Evolutionary conservation across 192 early-diverging fungal species (phyloP).

Genomic region (Podila verticillata): DNA sequence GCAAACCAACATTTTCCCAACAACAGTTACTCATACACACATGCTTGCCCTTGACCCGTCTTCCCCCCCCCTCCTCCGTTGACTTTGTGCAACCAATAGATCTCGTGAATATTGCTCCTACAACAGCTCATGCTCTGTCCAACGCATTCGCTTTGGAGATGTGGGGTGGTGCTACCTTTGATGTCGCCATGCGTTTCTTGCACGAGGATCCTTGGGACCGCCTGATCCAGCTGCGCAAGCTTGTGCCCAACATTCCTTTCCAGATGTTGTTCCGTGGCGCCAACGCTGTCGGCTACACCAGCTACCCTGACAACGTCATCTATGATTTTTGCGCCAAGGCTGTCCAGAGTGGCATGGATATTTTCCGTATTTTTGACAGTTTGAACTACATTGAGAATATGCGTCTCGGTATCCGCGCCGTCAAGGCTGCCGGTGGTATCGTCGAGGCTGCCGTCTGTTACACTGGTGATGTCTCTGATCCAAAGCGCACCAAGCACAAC

Average conservation of each 20-base stretch:
- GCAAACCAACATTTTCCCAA: background rate
- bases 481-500: constrained; percentile 83
- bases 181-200: constrained; percentile 96
- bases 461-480: constrained; percentile 93
- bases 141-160: constrained; percentile 95
- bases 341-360: constrained; percentile 87
- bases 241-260: constrained; percentile 97
- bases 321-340: constrained; percentile 97
- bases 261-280: constrained; percentile 99
- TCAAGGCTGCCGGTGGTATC: constrained; percentile 93
- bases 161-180: constrained; percentile 99
- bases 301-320: constrained; percentile 97
- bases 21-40: background rate
- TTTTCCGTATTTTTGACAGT: constrained; percentile 98
- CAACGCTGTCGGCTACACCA: constrained; percentile 97
- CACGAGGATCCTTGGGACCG: constrained; percentile 98
- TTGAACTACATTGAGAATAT: constrained; percentile 98
- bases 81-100: constrained; percentile 33
- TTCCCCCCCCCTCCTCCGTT: no score
- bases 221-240: constrained; percentile 80
- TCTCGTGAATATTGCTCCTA: constrained; percentile 82
- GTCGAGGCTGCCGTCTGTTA: constrained; percentile 93
- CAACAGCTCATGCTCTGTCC: constrained; percentile 87
- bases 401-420: constrained; percentile 92
- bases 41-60: no score